Evolutionary conservation across 75 land plant species (phyloP), one percentile per base, ranked within the genome.

Genomic region (Pinus albicaulis): DNA sequence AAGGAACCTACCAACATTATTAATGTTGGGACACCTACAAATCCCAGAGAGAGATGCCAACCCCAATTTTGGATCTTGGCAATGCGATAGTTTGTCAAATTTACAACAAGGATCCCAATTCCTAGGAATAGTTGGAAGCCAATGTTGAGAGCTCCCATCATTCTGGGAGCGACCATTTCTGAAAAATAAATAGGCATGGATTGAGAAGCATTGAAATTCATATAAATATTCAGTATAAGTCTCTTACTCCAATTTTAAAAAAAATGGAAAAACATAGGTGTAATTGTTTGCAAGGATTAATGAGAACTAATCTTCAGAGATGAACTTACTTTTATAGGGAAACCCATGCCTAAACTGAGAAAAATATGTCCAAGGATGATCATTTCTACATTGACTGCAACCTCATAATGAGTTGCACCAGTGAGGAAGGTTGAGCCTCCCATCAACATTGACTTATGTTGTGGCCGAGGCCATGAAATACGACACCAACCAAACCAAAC

Each of bases 81-180:
- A 8, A 91, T 86, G 79, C 90, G 82, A 76, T 89, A 93, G 80
- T 93, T 93, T 71, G 91, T 58, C 8, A 93, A 31, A 66, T 91
- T 91, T 71, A 93, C 96, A 0, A 63, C 73, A 0, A 91, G 76
- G 44, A 89, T 89, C 3, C 94, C 94, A n/a, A 91, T 71, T 0
- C 90, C 87, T 72, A 91, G 83, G 55, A 86, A 81, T 24, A 93
- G 60, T 61, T 93, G 96, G 77, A 93, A 93, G 61, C 88, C 82
- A 19, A 91, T 93, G 92, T 91, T 93, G 53, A 93, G 84, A 4
- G 78, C 87, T 8, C 95, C 95, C 28, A 93, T 82, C 64, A 77
- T 74, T 68, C 71, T 82, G 61, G 90, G 81, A 0, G 95, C 93
- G 12, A 93, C 95, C 91, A 91, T 91, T 74, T 93, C 95, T 0